These are phyloP conservation scores for Boletus edulis DNA, from an alignment of 768 basidiomycete species.

Conservation along the genomic window DNA sequence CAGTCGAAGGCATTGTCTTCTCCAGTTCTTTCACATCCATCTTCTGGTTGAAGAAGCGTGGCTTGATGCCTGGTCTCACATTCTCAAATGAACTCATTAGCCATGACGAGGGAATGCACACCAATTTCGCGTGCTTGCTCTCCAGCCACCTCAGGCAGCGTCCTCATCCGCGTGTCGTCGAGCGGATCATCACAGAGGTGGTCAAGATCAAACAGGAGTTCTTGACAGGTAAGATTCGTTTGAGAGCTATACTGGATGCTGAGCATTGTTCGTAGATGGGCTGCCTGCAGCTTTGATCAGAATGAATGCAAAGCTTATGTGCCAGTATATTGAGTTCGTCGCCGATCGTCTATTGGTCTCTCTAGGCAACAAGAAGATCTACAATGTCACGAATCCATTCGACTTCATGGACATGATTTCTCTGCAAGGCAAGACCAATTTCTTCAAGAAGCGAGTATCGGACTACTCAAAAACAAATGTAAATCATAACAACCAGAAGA, in stretches of 20 bases:
- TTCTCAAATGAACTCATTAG: constrained; percentile 97
- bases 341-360: constrained; percentile 85
- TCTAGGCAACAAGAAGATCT: constrained; percentile 79
- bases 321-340: constrained; percentile 89
- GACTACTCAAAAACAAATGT: constrained; percentile 73
- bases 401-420: constrained; percentile 97
- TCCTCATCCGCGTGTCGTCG: constrained; percentile 77
- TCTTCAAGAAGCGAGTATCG: constrained; percentile 94
- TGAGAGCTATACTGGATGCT: neutral
- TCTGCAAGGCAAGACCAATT: constrained; percentile 94
- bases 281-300: constrained; percentile 80
- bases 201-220: constrained; percentile 84
- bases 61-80: constrained; percentile 64
- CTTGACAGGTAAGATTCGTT: constrained; percentile 54
- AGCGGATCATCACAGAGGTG: constrained; percentile 73
- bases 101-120: constrained; percentile 94
- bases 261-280: constrained; percentile 52
- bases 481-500: constrained; percentile 33
- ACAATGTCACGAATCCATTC: constrained; percentile 77
- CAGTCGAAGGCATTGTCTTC: constrained; percentile 98
- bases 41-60: constrained; percentile 97
- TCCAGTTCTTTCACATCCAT: constrained; percentile 91
- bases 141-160: constrained; percentile 79
- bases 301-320: constrained; percentile 88
- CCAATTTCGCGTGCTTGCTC: constrained; percentile 90